These are phyloP conservation scores for Tolypocladium cylindrosporum DNA, from an alignment of 2,329 filamentous ascomycete genomes.

Conservation along the genomic window DNA sequence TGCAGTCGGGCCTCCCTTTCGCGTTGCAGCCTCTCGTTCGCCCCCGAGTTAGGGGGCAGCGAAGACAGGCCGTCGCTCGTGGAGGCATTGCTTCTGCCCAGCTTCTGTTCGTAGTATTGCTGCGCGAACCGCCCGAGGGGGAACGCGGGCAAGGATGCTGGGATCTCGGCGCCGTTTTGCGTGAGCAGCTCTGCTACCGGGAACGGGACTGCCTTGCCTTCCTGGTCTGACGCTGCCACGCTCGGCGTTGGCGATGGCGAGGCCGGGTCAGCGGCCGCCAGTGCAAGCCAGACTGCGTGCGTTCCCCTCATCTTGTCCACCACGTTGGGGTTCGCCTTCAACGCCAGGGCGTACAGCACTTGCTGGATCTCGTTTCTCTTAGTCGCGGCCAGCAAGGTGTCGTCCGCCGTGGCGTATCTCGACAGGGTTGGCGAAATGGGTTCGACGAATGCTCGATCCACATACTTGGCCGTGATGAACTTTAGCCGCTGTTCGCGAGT, in stretches of 20 bases:
- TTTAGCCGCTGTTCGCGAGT: slow-evolving; percentile 83
- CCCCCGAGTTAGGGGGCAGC: slow-evolving; percentile 37
- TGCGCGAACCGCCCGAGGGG: slow-evolving; percentile 73
- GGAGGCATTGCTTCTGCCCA: slow-evolving; percentile 33
- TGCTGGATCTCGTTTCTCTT: slow-evolving; percentile 95
- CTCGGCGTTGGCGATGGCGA: slow-evolving; percentile 48
- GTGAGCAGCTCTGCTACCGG: slow-evolving; percentile 82
- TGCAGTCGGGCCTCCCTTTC: slow-evolving; percentile 62
- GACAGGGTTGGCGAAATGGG: slow-evolving; percentile 67
- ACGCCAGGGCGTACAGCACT: slow-evolving; percentile 80
- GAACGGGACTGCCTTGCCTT: slow-evolving; percentile 57
- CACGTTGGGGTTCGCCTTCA: slow-evolving; percentile 79
- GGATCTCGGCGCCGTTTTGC: slow-evolving; percentile 90
- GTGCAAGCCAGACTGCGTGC: slow-evolving; percentile 79
- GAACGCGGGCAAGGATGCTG: slow-evolving; percentile 64
- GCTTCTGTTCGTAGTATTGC: slow-evolving; percentile 75
- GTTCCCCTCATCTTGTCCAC: slow-evolving; percentile 80
- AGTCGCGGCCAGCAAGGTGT: slow-evolving; percentile 82
- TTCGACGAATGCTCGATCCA: slow-evolving; percentile 72
- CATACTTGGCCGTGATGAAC: slow-evolving; percentile 94
- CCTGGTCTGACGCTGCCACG: slow-evolving; percentile 30
- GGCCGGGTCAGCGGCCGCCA: slow-evolving; percentile 87
- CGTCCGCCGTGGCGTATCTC: slow-evolving; percentile 69
- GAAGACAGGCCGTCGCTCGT: slow-evolving; percentile 51
- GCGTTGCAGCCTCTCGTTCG: slow-evolving; percentile 40